These are phyloP conservation scores for Zygosaccharomyces sapae DNA, from an alignment of 1,139 yeast species.

Conservation along the genomic window DNA sequence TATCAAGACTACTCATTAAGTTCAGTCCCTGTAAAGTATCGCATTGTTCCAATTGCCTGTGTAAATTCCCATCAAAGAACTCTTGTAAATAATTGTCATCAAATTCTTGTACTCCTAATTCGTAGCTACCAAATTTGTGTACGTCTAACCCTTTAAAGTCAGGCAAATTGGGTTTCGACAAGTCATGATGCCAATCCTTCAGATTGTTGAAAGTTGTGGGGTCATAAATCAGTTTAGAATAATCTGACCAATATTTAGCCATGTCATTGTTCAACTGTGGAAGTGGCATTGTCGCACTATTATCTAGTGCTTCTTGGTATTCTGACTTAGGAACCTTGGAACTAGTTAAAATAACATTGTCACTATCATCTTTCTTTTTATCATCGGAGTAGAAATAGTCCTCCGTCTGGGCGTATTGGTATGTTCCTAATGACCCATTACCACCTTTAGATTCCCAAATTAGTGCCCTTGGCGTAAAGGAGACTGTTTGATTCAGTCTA, in stretches of 20 bases:
- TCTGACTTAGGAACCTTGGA: conserved; percentile 44
- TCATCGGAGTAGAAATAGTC: conserved; percentile 28
- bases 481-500: conserved; percentile 43
- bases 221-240: conserved; percentile 60
- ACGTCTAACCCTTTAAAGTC: conserved; percentile 28
- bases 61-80: conserved; percentile 54
- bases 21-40: conserved; percentile 72
- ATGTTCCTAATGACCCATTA: conserved; percentile 54
- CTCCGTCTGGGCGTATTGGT: conserved; percentile 42
- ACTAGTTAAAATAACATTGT: conserved; percentile 28
- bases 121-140: conserved; percentile 39
- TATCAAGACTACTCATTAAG: conserved; percentile 61
- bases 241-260: conserved; percentile 79
- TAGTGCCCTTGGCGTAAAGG: conserved; percentile 73
- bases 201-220: conserved; percentile 57
- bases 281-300: conserved; percentile 37
- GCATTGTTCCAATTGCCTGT: conserved; percentile 69
- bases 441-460: conserved; percentile 74
- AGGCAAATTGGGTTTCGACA: conserved; percentile 35
- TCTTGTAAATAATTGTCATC: conserved; percentile 39
- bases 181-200: conserved; percentile 48
- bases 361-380: conserved; percentile 15
- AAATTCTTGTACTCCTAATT: conserved; percentile 51
- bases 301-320: conserved; percentile 62
- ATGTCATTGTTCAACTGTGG: conserved; percentile 41